Percentiles rank a stretch among this genome's conserved stretches.
These are phyloP conservation scores for Tephrocybe sp. DNA, from an alignment of 768 basidiomycete genomes.

Conservation along the genomic window DNA sequence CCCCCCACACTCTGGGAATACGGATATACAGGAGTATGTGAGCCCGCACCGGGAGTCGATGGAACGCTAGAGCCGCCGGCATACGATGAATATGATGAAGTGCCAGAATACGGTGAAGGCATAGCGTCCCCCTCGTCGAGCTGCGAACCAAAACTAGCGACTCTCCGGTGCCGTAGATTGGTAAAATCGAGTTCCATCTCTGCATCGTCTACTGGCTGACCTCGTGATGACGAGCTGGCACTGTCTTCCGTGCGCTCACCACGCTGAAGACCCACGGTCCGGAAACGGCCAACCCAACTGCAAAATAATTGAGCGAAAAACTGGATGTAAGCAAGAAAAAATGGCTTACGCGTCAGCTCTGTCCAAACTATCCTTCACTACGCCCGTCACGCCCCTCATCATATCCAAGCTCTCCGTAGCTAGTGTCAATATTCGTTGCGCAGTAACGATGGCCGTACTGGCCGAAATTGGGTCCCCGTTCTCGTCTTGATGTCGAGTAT, in stretches of 20 bases:
- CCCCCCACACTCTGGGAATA: conserved; percentile 3
- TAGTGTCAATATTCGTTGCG: conserved; percentile 78
- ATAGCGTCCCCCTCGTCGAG: conserved; percentile 23
- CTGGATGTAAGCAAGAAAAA: conserved; percentile 3
- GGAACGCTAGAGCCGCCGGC: conserved; percentile 32
- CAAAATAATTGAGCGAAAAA: conserved; percentile 4
- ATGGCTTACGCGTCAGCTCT: conserved; percentile 74
- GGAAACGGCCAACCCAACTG: conserved; percentile 84
- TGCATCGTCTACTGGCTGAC: neutral
- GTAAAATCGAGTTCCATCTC: conserved; percentile 13
- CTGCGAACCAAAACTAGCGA: conserved; percentile 13
- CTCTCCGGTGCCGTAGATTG: conserved; percentile 14
- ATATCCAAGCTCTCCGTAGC: conserved; percentile 93
- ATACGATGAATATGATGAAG: conserved; percentile 27
- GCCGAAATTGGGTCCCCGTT: conserved; percentile 32
- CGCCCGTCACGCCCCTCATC: conserved; percentile 85
- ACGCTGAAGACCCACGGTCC: conserved; percentile 65
- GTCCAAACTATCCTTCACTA: conserved; percentile 86
- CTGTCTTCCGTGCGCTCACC: conserved; percentile 5
- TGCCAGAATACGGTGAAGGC: conserved; percentile 25
- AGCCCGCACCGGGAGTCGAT: conserved; percentile 30
- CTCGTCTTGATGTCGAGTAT: conserved; percentile 18
- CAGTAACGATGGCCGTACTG: conserved; percentile 67
- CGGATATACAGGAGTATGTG: conserved; percentile 20
- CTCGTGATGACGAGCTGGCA: neutral